These are phyloP conservation scores for Zychaea mexicana DNA, from an alignment of 371 early-diverging fungal genomes.

Conservation along the genomic window DNA sequence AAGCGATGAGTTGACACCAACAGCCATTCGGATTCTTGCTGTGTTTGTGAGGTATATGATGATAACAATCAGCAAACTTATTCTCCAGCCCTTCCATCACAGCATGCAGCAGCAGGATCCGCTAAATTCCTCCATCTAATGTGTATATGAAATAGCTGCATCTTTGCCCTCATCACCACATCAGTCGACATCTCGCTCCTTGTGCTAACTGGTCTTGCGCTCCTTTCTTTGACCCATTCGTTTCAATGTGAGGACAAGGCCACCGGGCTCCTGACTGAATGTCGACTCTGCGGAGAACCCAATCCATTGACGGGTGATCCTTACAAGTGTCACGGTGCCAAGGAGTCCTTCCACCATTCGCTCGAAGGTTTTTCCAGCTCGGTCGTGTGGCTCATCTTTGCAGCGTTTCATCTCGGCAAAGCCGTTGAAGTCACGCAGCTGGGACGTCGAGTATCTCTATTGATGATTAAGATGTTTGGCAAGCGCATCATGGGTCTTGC, in stretches of 20 bases:
- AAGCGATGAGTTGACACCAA: constrained; percentile 40
- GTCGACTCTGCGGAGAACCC: constrained; percentile 50
- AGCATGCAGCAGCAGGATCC: too few species aligned
- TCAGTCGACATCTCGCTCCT: constrained; percentile 59
- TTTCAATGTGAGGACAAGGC: constrained; percentile 57
- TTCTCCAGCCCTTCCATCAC: too few species aligned
- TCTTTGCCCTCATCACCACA: constrained; percentile 62
- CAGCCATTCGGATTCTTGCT: constrained; percentile 46
- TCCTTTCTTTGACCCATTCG: constrained; percentile 57
- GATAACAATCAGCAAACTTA: too few species aligned
- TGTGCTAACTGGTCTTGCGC: constrained; percentile 51
- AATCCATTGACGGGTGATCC: constrained; percentile 26
- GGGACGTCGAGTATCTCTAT: constrained; percentile 59
- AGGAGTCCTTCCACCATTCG: constrained; percentile 58
- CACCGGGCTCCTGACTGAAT: constrained; percentile 53
- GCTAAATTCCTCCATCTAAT: too few species aligned
- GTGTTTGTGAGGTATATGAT: constrained; percentile 56
- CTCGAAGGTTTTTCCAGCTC: constrained; percentile 63
- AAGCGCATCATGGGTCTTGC: constrained; percentile 58
- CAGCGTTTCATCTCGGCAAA: constrained; percentile 73
- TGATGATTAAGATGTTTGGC: constrained; percentile 58
- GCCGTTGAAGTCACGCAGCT: constrained; percentile 64
- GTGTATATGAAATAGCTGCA: constrained; percentile 49
- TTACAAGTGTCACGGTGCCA: constrained; percentile 57
- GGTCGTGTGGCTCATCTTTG: constrained; percentile 71